phyloP scores from a whole-genome alignment of 208 protist species.

The Trypanosoma congolense region DNA sequence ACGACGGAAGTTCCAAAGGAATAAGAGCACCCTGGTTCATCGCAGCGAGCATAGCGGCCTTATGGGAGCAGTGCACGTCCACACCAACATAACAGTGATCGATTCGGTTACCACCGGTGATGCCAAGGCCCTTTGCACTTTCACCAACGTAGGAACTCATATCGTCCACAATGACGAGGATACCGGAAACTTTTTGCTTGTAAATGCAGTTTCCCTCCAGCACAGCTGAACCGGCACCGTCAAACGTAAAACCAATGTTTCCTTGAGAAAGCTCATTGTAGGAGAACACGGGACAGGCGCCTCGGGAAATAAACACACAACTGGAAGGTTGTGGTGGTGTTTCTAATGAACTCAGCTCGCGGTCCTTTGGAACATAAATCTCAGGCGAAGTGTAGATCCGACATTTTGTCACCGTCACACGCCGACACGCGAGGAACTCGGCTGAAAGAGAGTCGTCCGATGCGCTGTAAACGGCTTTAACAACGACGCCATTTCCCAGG shows the following conservation, averaged over 20 bases:
- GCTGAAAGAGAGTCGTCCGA: slow-evolving; percentile 9
- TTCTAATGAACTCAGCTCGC: slow-evolving; percentile 14
- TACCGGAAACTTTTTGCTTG: slow-evolving; percentile 66
- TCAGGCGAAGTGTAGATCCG: slow-evolving; percentile 50
- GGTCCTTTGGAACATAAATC: slow-evolving; percentile 19
- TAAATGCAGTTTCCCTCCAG: slow-evolving; percentile 70
- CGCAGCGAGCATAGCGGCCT: not conserved
- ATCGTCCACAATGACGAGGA: slow-evolving; percentile 56
- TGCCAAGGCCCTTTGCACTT: slow-evolving; percentile 35
- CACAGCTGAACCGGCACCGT: slow-evolving; percentile 48
- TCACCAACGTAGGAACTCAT: slow-evolving; percentile 1
- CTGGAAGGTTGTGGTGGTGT: slow-evolving; percentile 24
- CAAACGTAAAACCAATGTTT: slow-evolving; percentile 72
- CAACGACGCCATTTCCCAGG: slow-evolving; percentile 47
- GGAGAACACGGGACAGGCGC: slow-evolving; percentile 56
- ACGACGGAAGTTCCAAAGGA: slow-evolving; percentile 15
- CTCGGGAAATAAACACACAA: slow-evolving; percentile 65
- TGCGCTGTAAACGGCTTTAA: slow-evolving; percentile 37
- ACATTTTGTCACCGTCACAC: slow-evolving; percentile 54
- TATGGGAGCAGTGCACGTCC: slow-evolving; percentile 52
- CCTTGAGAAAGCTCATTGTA: slow-evolving; percentile 72
- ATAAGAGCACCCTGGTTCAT: not conserved
- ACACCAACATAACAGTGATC: slow-evolving; percentile 78
- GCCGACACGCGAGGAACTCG: slow-evolving; percentile 35
- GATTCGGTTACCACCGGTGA: slow-evolving; percentile 78